phyloP scores from a whole-genome alignment of 73 alveolate species.

The Paramecium bursaria region DNA sequence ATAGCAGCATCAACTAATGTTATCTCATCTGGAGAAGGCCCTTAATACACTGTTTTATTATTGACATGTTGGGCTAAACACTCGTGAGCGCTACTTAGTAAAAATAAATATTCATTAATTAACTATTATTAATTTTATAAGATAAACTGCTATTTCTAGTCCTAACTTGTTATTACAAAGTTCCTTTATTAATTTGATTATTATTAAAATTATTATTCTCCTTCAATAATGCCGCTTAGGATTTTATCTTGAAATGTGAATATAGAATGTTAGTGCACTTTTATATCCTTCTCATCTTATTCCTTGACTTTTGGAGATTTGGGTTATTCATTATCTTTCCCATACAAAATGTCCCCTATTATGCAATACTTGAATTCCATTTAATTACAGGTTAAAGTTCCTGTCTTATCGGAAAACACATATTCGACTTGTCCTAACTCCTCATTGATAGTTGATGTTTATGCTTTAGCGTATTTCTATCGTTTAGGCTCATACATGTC shows the following conservation, averaged over 20 bases:
- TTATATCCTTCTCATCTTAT: background rate
- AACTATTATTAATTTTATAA: conserved; percentile 49
- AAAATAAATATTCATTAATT: conserved; percentile 73
- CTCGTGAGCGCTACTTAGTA: conserved; percentile 80
- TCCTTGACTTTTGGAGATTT: background rate
- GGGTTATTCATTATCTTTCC: conserved; percentile 11
- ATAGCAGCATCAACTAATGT: conserved; percentile 82
- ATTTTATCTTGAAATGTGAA: conserved; percentile 57
- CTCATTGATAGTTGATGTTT: conserved; percentile 98
- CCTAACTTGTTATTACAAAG: conserved; percentile 31
- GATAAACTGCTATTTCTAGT: conserved; percentile 6
- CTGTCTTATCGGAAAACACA: conserved; percentile 99
- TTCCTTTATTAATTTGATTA: conserved; percentile 33
- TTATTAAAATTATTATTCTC: background rate
- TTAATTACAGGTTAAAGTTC: conserved; percentile 97
- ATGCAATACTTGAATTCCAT: conserved; percentile 97
- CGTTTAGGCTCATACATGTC: conserved; percentile 82
- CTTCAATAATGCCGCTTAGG: conserved; percentile 52
- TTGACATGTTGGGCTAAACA: conserved; percentile 76
- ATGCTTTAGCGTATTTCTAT: conserved; percentile 86
- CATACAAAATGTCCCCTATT: conserved; percentile 61
- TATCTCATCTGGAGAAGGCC: conserved; percentile 88
- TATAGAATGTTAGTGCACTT: conserved; percentile 26
- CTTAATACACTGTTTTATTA: conserved; percentile 64
- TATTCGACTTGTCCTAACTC: conserved; percentile 99